Evolutionary conservation across 2,329 filamentous ascomycete genomes (phyloP).

Genomic region (Drechslera avenae): DNA sequence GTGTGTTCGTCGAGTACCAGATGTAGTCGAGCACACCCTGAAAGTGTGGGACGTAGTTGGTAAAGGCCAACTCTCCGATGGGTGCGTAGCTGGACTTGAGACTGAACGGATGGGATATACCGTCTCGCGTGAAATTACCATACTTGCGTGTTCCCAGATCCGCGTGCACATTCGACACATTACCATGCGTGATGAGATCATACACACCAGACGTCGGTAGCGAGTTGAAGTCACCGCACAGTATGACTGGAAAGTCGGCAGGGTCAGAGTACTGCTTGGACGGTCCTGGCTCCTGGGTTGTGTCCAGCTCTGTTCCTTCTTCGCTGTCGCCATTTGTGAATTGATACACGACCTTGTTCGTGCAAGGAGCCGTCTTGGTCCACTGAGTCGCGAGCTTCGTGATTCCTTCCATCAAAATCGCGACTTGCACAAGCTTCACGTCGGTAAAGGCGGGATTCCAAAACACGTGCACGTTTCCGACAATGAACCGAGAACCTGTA

Average conservation of each 20-base stretch:
- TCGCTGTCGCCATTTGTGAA: slow-evolving; percentile 55
- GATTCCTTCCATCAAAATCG: slow-evolving; percentile 91
- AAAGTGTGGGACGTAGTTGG: slow-evolving; percentile 96
- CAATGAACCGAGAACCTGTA: slow-evolving; percentile 88
- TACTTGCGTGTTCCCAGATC: slow-evolving; percentile 85
- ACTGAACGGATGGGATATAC: slow-evolving; percentile 93
- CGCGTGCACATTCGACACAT: slow-evolving; percentile 75
- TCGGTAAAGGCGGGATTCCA: slow-evolving; percentile 92
- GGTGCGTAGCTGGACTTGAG: slow-evolving; percentile 87
- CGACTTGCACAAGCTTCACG: slow-evolving; percentile 95
- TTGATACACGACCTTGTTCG: slow-evolving; percentile 70
- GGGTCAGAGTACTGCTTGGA: slow-evolving; percentile 86
- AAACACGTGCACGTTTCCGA: slow-evolving; percentile 91
- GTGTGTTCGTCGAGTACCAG: slow-evolving; percentile 91
- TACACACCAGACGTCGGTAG: slow-evolving; percentile 86
- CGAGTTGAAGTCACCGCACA: slow-evolving; percentile 98
- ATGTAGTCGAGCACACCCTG: slow-evolving; percentile 93
- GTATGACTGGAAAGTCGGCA: slow-evolving; percentile 84
- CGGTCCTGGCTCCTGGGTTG: slow-evolving; percentile 70
- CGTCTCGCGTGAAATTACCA: slow-evolving; percentile 88
- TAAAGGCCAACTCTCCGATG: slow-evolving; percentile 87
- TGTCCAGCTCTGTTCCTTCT: slow-evolving; percentile 58
- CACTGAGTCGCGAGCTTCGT: slow-evolving; percentile 86
- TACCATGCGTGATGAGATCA: slow-evolving; percentile 82
- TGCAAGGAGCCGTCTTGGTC: slow-evolving; percentile 76